A percentile compares a stretch with the other conserved stretches of the same genome.
These are phyloP conservation scores for Citrus mangshanensis DNA, from an alignment of 345 rosid genomes.

Conservation along the genomic window DNA sequence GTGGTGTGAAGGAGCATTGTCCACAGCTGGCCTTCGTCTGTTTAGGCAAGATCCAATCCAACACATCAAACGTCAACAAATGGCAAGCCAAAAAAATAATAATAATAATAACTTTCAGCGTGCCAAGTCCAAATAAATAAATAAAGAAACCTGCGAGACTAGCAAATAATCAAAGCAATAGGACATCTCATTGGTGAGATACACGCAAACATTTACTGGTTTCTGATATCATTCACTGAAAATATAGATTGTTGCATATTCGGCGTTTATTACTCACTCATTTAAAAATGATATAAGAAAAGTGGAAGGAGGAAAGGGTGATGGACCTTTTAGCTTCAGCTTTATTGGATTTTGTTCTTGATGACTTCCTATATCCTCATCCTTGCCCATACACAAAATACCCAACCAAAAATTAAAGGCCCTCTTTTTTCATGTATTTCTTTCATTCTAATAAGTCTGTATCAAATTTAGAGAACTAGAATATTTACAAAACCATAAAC, in stretches of 20 bases:
- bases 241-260: neutral
- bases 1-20: conserved; percentile 59
- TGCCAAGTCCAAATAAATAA: neutral
- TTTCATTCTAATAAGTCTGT: neutral
- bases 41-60: conserved; percentile 18
- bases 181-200: neutral
- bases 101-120: neutral
- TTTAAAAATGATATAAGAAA: neutral
- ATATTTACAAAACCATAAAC: neutral
- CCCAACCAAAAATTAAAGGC: neutral
- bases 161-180: neutral
- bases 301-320: neutral
- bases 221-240: neutral
- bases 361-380: neutral
- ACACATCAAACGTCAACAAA: conserved; percentile 8
- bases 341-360: neutral
- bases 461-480: neutral
- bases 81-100: neutral
- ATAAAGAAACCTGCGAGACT: neutral
- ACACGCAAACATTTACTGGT: neutral
- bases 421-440: no score
- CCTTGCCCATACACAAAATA: neutral
- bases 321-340: neutral
- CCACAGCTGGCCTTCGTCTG: conserved; percentile 83
- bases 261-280: neutral